These are phyloP conservation scores for Metschnikowia lochheadii DNA, from an alignment of 805 yeast species.

Conservation along the genomic window DNA sequence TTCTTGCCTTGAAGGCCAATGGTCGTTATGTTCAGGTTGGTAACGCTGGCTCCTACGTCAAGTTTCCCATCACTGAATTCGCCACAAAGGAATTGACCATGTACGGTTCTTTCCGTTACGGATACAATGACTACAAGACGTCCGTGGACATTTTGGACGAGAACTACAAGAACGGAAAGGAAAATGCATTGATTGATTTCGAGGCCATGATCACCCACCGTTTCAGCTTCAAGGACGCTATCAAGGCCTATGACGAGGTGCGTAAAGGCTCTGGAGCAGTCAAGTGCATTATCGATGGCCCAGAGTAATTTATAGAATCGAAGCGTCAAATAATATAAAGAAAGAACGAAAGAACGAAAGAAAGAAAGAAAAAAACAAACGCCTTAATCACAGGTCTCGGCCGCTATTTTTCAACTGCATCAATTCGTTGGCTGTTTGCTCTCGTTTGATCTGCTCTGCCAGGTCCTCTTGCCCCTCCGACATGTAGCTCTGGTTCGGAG, in stretches of 20 bases:
- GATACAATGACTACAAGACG: constrained; percentile 68
- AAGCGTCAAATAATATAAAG: not conserved
- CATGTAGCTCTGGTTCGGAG: not conserved
- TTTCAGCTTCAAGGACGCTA: constrained; percentile 66
- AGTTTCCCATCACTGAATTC: constrained; percentile 70
- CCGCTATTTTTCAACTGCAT: constrained; percentile 9
- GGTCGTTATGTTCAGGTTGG: constrained; percentile 84
- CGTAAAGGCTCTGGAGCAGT: constrained; percentile 64
- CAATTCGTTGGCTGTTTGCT: constrained; percentile 10
- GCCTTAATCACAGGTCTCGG: not conserved
- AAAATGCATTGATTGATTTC: constrained; percentile 50
- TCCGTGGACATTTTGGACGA: constrained; percentile 63
- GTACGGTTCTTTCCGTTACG: constrained; percentile 79
- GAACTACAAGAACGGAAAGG: constrained; percentile 44
- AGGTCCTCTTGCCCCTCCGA: not conserved
- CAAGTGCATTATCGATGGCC: constrained; percentile 81
- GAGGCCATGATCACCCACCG: constrained; percentile 70
- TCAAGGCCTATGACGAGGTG: constrained; percentile 70
- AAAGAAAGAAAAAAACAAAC: not conserved
- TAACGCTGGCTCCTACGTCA: constrained; percentile 65
- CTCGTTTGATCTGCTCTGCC: not conserved
- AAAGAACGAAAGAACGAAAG: no score
- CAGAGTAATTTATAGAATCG: constrained; percentile 31
- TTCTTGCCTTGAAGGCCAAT: constrained; percentile 56
- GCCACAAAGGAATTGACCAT: constrained; percentile 64